Conservation (phyloP, 176 grass and related monocot genomes). For the Urochloa ruziziensis region DNA sequence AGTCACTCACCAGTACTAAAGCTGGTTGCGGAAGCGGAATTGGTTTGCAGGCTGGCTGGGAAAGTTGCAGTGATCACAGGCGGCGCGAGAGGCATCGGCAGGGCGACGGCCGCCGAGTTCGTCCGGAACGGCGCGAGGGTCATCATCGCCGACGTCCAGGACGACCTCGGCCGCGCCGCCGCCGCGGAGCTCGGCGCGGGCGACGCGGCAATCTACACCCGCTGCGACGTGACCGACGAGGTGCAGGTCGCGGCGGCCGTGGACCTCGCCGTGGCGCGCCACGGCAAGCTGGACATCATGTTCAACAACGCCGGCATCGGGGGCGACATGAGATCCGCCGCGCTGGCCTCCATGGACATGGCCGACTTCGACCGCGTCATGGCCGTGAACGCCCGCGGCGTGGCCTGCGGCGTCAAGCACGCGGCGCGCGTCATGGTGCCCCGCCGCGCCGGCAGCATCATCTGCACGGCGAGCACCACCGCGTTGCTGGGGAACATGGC, state of each 20-base stretch:
- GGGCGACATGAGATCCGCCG: background rate
- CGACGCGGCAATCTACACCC: conserved; percentile 25
- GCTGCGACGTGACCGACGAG: conserved; percentile 68
- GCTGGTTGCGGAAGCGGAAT: background rate
- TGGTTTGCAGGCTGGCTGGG: conserved; percentile 31
- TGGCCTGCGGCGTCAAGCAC: conserved; percentile 55
- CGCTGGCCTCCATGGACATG: conserved; percentile 21
- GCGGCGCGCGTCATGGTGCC: conserved; percentile 63
- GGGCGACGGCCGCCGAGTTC: conserved; percentile 49
- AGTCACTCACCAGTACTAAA: too few species aligned
- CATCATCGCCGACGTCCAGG: conserved; percentile 59
- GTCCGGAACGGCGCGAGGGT: conserved; percentile 52
- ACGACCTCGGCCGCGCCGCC: conserved; percentile 27
- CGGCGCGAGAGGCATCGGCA: conserved; percentile 60
- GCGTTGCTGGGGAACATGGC: background rate
- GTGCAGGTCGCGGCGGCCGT: conserved; percentile 48
- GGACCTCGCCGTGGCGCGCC: conserved; percentile 46
- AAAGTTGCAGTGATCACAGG: conserved; percentile 65
- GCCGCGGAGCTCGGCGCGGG: conserved; percentile 48
- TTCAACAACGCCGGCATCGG: conserved; percentile 57
- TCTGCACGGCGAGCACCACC: conserved; percentile 49
- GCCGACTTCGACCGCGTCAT: conserved; percentile 47
- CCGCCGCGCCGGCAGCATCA: conserved; percentile 42
- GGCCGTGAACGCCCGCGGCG: conserved; percentile 42
- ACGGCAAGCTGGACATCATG: conserved; percentile 73